Conservation (phyloP, 441 rosid genomes). For the Arabidopsis hybrid region DNA sequence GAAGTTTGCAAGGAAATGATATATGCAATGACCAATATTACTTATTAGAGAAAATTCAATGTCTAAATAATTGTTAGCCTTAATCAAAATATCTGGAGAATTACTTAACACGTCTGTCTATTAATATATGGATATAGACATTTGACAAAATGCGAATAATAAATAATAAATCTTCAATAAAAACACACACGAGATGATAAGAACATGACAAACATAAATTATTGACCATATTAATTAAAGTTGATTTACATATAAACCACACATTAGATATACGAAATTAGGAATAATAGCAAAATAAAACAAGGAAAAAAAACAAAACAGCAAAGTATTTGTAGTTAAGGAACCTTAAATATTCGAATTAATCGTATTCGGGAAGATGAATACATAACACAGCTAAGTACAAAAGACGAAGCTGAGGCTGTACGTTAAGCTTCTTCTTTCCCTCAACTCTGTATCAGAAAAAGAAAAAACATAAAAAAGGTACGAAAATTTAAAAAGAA, state of each 20-base stretch:
- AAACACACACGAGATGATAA: not conserved
- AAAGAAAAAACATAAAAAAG: not conserved
- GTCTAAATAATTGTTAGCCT: not conserved
- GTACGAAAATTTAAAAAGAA: not conserved
- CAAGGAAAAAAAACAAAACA: conserved; percentile 14
- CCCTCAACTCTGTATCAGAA: conserved; percentile 24
- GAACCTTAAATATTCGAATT: conserved; percentile 37
- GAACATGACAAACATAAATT: conserved; percentile 16
- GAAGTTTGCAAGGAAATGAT: conserved; percentile 1
- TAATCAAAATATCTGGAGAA: not conserved
- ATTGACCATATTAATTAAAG: conserved; percentile 17
- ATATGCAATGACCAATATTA: not conserved
- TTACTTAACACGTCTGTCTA: conserved; percentile 11
- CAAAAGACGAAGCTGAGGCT: conserved; percentile 35
- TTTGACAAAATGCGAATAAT: not conserved
- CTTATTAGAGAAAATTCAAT: not conserved
- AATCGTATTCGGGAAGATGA: conserved; percentile 39
- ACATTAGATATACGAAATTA: conserved; percentile 18
- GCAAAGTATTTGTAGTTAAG: conserved; percentile 29
- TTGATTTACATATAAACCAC: conserved; percentile 29
- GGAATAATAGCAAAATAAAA: not conserved
- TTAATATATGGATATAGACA: not conserved
- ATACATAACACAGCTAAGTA: conserved; percentile 40
- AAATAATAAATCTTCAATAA: too few relatives aligned
- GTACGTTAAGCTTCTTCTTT: conserved; percentile 39